Conservation (phyloP, 2,329 filamentous ascomycete species). For the Annulohypoxylon truncatum region DNA sequence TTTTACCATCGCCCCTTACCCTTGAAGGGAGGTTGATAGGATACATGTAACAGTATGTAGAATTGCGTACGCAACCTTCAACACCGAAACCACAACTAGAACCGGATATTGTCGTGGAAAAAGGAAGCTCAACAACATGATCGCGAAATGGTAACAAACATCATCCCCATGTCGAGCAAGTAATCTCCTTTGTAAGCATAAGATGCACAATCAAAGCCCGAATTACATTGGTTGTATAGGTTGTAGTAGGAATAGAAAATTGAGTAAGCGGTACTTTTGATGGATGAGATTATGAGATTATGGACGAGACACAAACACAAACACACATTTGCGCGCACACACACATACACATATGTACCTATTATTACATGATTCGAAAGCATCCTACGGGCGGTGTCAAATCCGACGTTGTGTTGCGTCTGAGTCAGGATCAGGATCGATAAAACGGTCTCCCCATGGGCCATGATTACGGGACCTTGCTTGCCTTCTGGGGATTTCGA, state of each 20-base stretch:
- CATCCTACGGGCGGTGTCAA: constrained; percentile 37
- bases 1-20: constrained; percentile 14
- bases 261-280: constrained; percentile 27
- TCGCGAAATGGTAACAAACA: constrained; percentile 28
- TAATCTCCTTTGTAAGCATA: constrained; percentile 29
- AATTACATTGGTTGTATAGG: constrained; percentile 13
- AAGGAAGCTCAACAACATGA: constrained; percentile 27
- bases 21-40: constrained; percentile 28
- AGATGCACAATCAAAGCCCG: constrained; percentile 28
- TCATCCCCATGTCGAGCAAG: constrained; percentile 1
- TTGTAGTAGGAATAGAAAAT: constrained; percentile 4
- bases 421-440: constrained; percentile 44
- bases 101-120: constrained; percentile 27
- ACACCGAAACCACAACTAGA: constrained; percentile 12
- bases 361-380: constrained; percentile 11
- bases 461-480: constrained; percentile 34
- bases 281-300: constrained; percentile 22
- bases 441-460: constrained; percentile 27
- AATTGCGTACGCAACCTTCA: constrained; percentile 21
- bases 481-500: constrained; percentile 25
- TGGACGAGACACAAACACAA: constrained; percentile 10
- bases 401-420: constrained; percentile 42
- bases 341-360: constrained; percentile 14
- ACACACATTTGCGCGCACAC: background rate
- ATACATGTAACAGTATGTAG: constrained; percentile 16